Conservation (phyloP, 495 filamentous ascomycete genomes). For the Penicillium antarcticum region DNA sequence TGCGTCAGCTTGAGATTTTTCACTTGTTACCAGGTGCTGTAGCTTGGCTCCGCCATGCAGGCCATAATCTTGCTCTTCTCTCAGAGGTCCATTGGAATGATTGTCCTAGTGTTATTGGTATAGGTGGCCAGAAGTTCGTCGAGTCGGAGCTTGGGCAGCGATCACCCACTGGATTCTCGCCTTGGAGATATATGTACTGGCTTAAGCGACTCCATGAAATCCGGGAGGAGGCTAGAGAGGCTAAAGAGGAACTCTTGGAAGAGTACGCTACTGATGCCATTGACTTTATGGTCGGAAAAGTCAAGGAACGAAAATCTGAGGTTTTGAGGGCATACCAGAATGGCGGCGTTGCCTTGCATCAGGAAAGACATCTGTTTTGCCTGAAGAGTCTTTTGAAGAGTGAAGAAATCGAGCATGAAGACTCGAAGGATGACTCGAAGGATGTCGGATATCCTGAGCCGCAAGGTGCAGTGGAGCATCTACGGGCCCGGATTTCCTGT, state of each 20-base stretch:
- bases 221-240: conserved; percentile 16
- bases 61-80: conserved; percentile 11
- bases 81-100: conserved; percentile 18
- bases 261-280: conserved; percentile 11
- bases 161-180: conserved; percentile 11
- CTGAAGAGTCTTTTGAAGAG: not conserved
- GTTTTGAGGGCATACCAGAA: conserved; percentile 12
- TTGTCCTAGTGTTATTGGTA: conserved; percentile 9
- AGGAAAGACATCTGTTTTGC: conserved; percentile 14
- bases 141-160: conserved; percentile 12
- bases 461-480: too few relatives aligned
- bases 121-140: conserved; percentile 11
- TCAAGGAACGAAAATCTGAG: conserved; percentile 11
- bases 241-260: conserved; percentile 8
- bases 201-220: conserved; percentile 19
- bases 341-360: conserved; percentile 13
- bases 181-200: conserved; percentile 19
- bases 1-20: conserved; percentile 9
- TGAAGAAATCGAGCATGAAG: not conserved
- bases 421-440: not conserved
- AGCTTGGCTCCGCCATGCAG: conserved; percentile 9
- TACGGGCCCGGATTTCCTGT: too few relatives aligned
- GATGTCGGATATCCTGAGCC: too few relatives aligned
- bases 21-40: conserved; percentile 16
- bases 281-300: conserved; percentile 10